Conservation (phyloP, 768 basidiomycete genomes). For the Lactarius tabidus region DNA sequence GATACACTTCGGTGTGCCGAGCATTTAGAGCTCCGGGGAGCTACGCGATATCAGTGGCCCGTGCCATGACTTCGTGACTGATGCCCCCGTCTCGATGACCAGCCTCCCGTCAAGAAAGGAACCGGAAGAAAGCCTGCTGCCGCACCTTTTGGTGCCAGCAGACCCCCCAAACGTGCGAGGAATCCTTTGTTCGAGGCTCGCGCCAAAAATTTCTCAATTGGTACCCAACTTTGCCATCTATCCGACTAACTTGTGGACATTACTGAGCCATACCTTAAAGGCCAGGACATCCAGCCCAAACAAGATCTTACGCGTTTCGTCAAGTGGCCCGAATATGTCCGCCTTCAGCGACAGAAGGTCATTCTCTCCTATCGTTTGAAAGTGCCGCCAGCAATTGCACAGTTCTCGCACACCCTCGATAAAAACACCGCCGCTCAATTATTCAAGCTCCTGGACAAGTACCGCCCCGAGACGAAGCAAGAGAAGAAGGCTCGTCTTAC, state of each 20-base stretch:
- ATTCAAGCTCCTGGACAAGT: conserved; percentile 97
- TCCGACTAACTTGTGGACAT: background rate
- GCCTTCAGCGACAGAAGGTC: conserved; percentile 97
- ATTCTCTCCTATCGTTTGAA: conserved; percentile 97
- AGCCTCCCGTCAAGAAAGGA: conserved; percentile 73
- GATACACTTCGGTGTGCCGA: conserved; percentile 23
- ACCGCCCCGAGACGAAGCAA: conserved; percentile 89
- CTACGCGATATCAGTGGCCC: conserved; percentile 34
- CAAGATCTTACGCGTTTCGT: conserved; percentile 95
- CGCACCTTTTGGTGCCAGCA: conserved; percentile 78
- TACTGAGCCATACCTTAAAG: conserved; percentile 38
- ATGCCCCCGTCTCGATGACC: conserved; percentile 86
- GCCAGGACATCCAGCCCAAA: conserved; percentile 88
- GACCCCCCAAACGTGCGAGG: conserved; percentile 71
- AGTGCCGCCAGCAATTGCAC: conserved; percentile 96
- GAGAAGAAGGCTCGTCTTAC: conserved; percentile 96
- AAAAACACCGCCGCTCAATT: conserved; percentile 99
- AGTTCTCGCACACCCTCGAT: conserved; percentile 96
- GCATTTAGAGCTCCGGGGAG: conserved; percentile 51
- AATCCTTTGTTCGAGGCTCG: conserved; percentile 94
- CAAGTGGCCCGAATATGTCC: conserved; percentile 99
- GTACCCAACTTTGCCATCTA: conserved; percentile 41
- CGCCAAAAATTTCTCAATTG: conserved; percentile 94
- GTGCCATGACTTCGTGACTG: conserved; percentile 31
- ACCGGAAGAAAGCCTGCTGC: conserved; percentile 81